phyloP scores from a whole-genome alignment of 495 filamentous ascomycete genomes.

The Penicillium tannophilum region DNA sequence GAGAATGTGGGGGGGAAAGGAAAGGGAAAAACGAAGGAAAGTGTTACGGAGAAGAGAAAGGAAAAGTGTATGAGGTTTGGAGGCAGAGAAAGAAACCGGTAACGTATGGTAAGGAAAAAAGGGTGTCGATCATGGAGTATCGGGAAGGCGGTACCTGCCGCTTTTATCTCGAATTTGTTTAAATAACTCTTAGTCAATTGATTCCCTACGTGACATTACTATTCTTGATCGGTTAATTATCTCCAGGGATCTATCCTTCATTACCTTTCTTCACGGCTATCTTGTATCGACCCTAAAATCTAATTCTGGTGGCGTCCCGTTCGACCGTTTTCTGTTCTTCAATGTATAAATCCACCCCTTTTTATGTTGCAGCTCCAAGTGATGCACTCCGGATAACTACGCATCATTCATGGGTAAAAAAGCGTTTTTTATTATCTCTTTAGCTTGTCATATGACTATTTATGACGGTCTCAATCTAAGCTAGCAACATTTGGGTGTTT shows the following conservation, averaged over 20 bases:
- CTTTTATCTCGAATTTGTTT: conserved; percentile 5
- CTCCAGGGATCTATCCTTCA: neutral
- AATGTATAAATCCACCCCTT: neutral
- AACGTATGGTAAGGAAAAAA: conserved; percentile 22
- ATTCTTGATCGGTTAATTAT: no score
- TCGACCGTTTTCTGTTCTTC: neutral
- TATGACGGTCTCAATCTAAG: neutral
- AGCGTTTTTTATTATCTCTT: neutral
- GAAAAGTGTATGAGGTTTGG: conserved; percentile 26
- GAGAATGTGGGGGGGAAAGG: conserved; percentile 12
- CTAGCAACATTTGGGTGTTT: neutral
- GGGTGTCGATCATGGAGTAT: conserved; percentile 26
- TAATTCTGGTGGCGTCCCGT: neutral
- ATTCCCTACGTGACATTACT: neutral
- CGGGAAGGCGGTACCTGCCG: conserved; percentile 25
- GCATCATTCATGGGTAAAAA: neutral
- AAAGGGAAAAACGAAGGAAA: conserved; percentile 13
- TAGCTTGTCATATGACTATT: neutral
- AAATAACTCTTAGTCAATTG: neutral
- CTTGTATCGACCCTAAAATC: neutral
- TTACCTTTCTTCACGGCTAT: neutral
- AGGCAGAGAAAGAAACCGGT: conserved; percentile 21
- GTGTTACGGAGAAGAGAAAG: conserved; percentile 16
- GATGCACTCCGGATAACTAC: neutral
- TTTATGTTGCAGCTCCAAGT: neutral